phyloP scores from a whole-genome alignment of 2,329 filamentous ascomycete species.

The Penicillium sp. region DNA sequence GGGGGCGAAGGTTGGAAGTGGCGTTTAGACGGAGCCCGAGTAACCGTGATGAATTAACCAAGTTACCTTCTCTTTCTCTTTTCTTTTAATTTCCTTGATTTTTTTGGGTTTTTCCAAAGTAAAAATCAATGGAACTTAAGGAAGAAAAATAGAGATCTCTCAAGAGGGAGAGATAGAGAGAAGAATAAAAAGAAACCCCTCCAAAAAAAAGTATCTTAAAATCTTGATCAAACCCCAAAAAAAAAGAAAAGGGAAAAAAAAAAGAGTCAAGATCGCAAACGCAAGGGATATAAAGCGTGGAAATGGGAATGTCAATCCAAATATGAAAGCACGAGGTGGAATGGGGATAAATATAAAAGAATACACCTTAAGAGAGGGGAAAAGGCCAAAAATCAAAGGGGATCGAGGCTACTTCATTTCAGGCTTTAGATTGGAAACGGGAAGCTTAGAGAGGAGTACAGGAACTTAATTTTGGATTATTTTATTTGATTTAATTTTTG shows the following conservation, averaged over 20 bases:
- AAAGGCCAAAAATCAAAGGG: slow-evolving; percentile 12
- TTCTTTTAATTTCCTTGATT: not conserved
- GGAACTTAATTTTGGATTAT: not conserved
- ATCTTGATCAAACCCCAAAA: not conserved
- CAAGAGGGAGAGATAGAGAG: not conserved
- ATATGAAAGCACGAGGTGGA: slow-evolving; percentile 20
- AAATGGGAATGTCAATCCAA: slow-evolving; percentile 27
- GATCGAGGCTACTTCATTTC: slow-evolving; percentile 26
- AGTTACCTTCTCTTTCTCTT: not conserved
- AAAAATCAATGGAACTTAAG: not conserved
- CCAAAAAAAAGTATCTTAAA: not conserved
- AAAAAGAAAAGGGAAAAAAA: slow-evolving; percentile 4
- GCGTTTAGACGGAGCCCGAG: slow-evolving; percentile 11
- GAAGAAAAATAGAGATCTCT: not conserved
- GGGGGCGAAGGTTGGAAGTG: slow-evolving; percentile 5
- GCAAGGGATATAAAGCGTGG: slow-evolving; percentile 35
- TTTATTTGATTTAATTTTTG: not conserved
- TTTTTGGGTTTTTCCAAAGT: not conserved
- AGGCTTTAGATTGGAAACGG: slow-evolving; percentile 22
- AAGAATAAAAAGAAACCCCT: slow-evolving; percentile 5
- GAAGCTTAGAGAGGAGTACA: slow-evolving; percentile 15
- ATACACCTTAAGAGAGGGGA: slow-evolving; percentile 8
- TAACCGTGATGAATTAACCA: slow-evolving; percentile 9
- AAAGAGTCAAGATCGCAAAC: slow-evolving; percentile 18
- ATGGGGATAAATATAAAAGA: slow-evolving; percentile 18